A percentile compares a stretch with the other conserved stretches of the same genome.
Evolutionary conservation across 2,329 filamentous ascomycete genomes (phyloP).

Genomic region (Diaporthe vexans): DNA sequence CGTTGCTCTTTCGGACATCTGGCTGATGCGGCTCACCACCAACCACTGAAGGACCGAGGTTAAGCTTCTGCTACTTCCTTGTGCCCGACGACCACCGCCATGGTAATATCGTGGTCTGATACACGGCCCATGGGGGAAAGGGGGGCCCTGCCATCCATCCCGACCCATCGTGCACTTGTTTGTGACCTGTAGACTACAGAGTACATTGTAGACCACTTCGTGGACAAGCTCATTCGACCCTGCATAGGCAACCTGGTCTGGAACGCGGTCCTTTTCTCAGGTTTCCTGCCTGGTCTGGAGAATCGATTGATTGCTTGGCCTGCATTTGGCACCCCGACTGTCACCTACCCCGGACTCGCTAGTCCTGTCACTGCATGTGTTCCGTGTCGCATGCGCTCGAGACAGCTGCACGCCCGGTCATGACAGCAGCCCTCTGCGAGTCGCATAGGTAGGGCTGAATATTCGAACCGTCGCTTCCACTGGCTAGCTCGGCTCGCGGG

Average conservation of each 20-base stretch:
- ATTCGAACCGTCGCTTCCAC: not conserved
- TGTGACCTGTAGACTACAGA: too few species aligned
- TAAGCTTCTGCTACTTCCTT: conserved; percentile 31
- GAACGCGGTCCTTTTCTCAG: conserved; percentile 8
- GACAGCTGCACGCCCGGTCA: not conserved
- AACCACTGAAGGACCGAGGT: conserved; percentile 18
- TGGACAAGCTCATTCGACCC: conserved; percentile 3
- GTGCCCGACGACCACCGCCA: conserved; percentile 14
- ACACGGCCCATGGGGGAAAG: not conserved
- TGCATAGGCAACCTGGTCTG: conserved; percentile 1
- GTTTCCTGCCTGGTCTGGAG: not conserved
- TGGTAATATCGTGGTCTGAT: not conserved
- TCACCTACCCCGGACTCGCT: conserved; percentile 14
- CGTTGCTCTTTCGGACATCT: conserved; percentile 33
- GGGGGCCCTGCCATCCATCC: not conserved
- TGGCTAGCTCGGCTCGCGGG: not conserved
- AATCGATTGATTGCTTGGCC: conserved; percentile 3
- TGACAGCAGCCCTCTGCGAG: not conserved
- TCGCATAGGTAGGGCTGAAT: conserved; percentile 20
- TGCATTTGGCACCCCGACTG: conserved; percentile 2
- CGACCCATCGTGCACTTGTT: not conserved
- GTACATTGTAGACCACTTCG: not conserved
- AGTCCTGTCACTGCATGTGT: conserved; percentile 17
- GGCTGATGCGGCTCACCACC: conserved; percentile 20
- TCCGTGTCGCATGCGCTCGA: not conserved